Evolutionary conservation across 2,329 filamentous ascomycete species (phyloP).

Genomic region (Monilinia polystroma): DNA sequence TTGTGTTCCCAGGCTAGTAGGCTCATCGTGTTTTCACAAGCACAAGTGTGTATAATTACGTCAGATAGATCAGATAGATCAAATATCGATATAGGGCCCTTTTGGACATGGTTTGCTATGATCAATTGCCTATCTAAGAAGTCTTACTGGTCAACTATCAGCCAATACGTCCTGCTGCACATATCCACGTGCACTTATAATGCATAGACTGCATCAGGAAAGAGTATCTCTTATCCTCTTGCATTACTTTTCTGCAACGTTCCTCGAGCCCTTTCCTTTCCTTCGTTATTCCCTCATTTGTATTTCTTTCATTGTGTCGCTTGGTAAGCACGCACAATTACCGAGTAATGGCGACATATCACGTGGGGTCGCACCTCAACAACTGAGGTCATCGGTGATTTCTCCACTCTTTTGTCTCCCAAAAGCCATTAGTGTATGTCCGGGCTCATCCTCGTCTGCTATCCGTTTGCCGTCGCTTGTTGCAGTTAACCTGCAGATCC

Average conservation of each 20-base stretch:
- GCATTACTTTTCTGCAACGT: constrained; percentile 13
- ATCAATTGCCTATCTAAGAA: constrained; percentile 9
- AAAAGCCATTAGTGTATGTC: constrained; percentile 17
- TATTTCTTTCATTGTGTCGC: background rate
- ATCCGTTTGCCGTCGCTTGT: constrained; percentile 16
- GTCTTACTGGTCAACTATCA: constrained; percentile 10
- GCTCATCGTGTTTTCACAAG: background rate
- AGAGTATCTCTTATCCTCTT: constrained; percentile 17
- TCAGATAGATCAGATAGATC: constrained; percentile 8
- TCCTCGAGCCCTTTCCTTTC: background rate
- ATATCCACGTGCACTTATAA: constrained; percentile 9
- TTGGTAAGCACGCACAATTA: constrained; percentile 24
- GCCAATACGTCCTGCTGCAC: constrained; percentile 5
- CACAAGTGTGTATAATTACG: constrained; percentile 18
- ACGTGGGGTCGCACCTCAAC: constrained; percentile 31
- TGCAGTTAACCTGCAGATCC: constrained; percentile 15
- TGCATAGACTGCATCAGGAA: constrained; percentile 3
- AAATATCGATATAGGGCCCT: constrained; percentile 7
- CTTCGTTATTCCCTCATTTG: background rate
- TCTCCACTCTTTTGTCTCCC: constrained; percentile 14
- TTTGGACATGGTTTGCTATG: constrained; percentile 3
- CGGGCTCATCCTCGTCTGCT: constrained; percentile 15
- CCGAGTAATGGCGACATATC: constrained; percentile 34
- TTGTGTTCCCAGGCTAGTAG: background rate
- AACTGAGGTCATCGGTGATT: background rate